Evolutionary conservation across 148 eudicot genomes (phyloP), one percentile per base, ranked within the genome.

Genomic region (Dianthus caryophyllus): DNA sequence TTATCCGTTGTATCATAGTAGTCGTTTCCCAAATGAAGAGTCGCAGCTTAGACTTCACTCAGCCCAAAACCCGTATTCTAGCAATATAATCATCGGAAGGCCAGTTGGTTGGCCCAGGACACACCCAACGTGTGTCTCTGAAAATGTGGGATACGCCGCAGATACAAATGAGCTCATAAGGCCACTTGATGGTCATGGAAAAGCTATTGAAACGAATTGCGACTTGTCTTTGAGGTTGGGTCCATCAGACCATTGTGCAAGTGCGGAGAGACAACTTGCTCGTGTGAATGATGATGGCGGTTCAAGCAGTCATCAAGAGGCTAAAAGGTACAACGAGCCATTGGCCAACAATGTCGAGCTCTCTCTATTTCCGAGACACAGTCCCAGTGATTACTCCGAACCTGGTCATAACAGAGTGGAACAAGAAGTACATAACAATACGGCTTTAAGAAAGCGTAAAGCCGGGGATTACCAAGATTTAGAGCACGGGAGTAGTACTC

Each of bases 161-260:
- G 61, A 47, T n/a, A 61, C 46, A 65, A 22, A 48, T 11, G 27
- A 51, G 48, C 80, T 76, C 68, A 71, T 44, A 64, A 68, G 73
- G 49, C 41, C 38, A 33, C 64, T 66, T 68, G 82, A 75, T 30
- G 29, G 36, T 49, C 74, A 60, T 36, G 79, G 65, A 65, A 68
- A 74, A 60, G 78, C 49, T 29, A 64, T 73, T 73, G 83, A 69
- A 64, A 44, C 38, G 22, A 85, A 65, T 10, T 92, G 88, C 72
- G 98, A 92, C 72, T 80, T 92, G 58, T 89, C 96, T 14, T 79
- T 92, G 73, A 76, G 97, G 72, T 73, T 91, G 84, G 97, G 97
- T 63, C 81, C 77, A 13, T 71, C 83, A 25, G 78, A 83, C 21
- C 71, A 71, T 43, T 39, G 59, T 72, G 41, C 33, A 30, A 67